Evolutionary conservation across 1,284 basidiomycete genomes (phyloP), one percentile per base, ranked within the genome.

Genomic region (Phylloporus gajari): DNA sequence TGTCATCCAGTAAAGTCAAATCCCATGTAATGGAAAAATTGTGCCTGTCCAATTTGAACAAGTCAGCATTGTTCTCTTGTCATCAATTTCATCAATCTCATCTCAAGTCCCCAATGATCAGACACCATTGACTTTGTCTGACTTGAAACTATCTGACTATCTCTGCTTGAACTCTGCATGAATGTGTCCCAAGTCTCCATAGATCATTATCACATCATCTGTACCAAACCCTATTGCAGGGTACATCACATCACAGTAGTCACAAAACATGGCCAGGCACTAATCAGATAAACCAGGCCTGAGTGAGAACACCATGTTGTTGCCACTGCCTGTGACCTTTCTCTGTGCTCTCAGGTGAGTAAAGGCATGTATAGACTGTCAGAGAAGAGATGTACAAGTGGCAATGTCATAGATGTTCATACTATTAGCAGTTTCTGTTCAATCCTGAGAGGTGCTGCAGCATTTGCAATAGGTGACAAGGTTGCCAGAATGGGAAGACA

Each of bases 291-390:
- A 74, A 70, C 32, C 21, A 63, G 63, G 53, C 62, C 59, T 12
- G 8, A 46, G 48, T 0, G 32, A 66, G 53, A 64, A 76, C 61
- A 62, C n/a, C 51, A 2, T n/a, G 7, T 62, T 5, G 35, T 70
- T 70, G 68, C 68, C 78, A 73, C 67, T 53, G 56, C 76, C 68
- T 2, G 32, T 53, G 38, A 70, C 68, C 68, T 60, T 61, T 66
- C 68, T 69, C 73, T 42, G 75, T 64, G 70, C 73, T 75, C 75
- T 73, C 42, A 69, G 46, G 30, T 69, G 70, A 75, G 77, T 75
- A 12, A 62, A 51, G 66, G 69, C 6, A 61, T 72, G 42, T 70
- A 42, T 44, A 61, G 62, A 67, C 70, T 68, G 11, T 44, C 42
- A 17, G 42, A 44, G 13, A 44, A 44, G 42, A 44, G 42, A 17